Percentiles rank a stretch among this genome's conserved stretches.
These are phyloP conservation scores for Microdochium nivale DNA, from an alignment of 2,329 filamentous ascomycete genomes.

Conservation along the genomic window DNA sequence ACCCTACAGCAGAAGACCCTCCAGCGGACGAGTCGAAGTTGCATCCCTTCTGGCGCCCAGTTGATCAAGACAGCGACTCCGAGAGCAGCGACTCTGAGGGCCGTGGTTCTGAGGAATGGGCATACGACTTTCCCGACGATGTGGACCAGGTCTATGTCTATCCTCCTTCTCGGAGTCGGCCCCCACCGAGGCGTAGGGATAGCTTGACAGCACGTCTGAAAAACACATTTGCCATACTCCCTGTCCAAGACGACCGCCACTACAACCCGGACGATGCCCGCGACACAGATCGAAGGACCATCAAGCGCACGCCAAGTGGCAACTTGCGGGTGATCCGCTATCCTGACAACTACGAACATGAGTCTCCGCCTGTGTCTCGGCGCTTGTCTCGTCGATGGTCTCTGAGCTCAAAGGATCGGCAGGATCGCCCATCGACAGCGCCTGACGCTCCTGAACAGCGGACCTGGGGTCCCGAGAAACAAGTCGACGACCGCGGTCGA, in stretches of 20 bases:
- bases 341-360: neutral
- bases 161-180: constrained; percentile 39
- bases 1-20: constrained; percentile 32
- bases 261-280: constrained; percentile 21
- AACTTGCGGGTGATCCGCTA: constrained; percentile 45
- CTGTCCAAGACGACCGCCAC: constrained; percentile 33
- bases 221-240: constrained; percentile 53
- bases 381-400: neutral
- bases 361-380: neutral
- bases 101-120: constrained; percentile 17
- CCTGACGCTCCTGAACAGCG: constrained; percentile 17
- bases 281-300: constrained; percentile 44
- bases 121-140: constrained; percentile 21
- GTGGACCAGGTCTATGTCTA: constrained; percentile 32
- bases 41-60: constrained; percentile 55
- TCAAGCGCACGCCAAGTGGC: constrained; percentile 50
- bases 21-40: constrained; percentile 45
- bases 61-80: constrained; percentile 28
- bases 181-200: constrained; percentile 28
- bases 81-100: constrained; percentile 15
- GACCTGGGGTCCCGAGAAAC: constrained; percentile 20
- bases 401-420: constrained; percentile 27
- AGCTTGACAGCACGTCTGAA: constrained; percentile 46
- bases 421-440: constrained; percentile 27
- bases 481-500: constrained; percentile 19